Conservation (phyloP, 768 basidiomycete species). For the Gelatoporia subvermispora region DNA sequence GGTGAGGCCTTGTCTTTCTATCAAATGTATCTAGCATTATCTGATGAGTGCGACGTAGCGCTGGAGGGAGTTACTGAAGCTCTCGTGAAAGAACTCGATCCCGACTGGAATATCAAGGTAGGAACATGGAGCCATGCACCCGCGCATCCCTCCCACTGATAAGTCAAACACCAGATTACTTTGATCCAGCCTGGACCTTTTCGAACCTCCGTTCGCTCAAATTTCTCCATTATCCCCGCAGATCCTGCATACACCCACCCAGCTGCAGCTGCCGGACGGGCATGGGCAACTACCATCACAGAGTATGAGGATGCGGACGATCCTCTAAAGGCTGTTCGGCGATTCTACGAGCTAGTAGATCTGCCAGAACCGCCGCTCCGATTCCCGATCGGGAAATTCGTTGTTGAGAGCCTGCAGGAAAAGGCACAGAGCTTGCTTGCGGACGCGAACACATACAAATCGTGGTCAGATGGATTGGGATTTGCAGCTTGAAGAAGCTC, state of each 20-base stretch:
- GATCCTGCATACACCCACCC: too few relatives aligned
- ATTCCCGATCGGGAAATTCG: constrained; percentile 6
- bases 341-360: constrained; percentile 4
- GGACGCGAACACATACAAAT: too few relatives aligned
- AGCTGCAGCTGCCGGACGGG: too few relatives aligned
- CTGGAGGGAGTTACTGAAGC: constrained; percentile 25
- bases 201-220: too few relatives aligned
- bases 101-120: constrained; percentile 30
- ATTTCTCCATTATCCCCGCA: too few relatives aligned
- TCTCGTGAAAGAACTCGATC: constrained; percentile 27
- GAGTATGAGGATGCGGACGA: neutral
- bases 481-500: too few relatives aligned
- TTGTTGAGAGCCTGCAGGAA: neutral
- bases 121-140: neutral
- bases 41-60: constrained; percentile 16
- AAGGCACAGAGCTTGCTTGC: neutral
- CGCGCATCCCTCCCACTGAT: too few relatives aligned
- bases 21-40: neutral
- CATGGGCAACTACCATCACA: too few relatives aligned
- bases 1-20: constrained; percentile 7
- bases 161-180: too few relatives aligned
- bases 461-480: too few relatives aligned
- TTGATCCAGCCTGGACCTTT: too few relatives aligned
- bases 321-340: neutral
- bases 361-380: constrained; percentile 1